Evolutionary conservation across 257 asterid species (phyloP).

Genomic region (Solanum pennellii): DNA sequence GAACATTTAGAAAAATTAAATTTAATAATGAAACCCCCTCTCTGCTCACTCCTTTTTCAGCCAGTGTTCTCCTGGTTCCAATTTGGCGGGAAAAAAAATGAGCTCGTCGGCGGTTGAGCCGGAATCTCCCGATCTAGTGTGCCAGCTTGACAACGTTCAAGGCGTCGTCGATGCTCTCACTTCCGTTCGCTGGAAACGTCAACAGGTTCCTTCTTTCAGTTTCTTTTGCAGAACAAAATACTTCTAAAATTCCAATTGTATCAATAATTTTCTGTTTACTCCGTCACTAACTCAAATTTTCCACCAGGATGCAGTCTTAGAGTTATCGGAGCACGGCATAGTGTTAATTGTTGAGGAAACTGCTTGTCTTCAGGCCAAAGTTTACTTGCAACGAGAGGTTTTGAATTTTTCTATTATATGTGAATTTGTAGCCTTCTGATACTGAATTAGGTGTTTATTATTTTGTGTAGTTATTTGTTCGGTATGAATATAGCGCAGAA

Average conservation of each 20-base stretch:
- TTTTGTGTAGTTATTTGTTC: conserved; percentile 50
- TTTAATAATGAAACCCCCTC: neutral
- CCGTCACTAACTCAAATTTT: neutral
- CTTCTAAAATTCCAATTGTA: neutral
- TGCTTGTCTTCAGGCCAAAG: conserved; percentile 93
- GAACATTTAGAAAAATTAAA: neutral
- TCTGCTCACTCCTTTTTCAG: neutral
- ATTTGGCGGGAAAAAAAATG: conserved; percentile 65
- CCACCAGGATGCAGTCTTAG: conserved; percentile 70
- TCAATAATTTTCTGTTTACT: neutral
- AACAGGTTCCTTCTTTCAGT: conserved; percentile 34
- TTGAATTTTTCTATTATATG: neutral
- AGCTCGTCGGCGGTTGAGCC: conserved; percentile 52
- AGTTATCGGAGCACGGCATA: conserved; percentile 85
- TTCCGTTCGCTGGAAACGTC: conserved; percentile 91
- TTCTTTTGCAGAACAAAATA: neutral
- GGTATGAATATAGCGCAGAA: conserved; percentile 57
- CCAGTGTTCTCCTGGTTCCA: neutral
- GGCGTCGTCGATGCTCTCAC: conserved; percentile 90
- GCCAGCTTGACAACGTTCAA: conserved; percentile 80
- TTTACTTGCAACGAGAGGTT: conserved; percentile 86
- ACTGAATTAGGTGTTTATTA: neutral
- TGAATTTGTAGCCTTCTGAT: neutral
- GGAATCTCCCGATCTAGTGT: conserved; percentile 52
- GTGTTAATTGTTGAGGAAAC: conserved; percentile 88